Evolutionary conservation across 805 yeast genomes (phyloP).

Genomic region (Lipomyces mesembrius): DNA sequence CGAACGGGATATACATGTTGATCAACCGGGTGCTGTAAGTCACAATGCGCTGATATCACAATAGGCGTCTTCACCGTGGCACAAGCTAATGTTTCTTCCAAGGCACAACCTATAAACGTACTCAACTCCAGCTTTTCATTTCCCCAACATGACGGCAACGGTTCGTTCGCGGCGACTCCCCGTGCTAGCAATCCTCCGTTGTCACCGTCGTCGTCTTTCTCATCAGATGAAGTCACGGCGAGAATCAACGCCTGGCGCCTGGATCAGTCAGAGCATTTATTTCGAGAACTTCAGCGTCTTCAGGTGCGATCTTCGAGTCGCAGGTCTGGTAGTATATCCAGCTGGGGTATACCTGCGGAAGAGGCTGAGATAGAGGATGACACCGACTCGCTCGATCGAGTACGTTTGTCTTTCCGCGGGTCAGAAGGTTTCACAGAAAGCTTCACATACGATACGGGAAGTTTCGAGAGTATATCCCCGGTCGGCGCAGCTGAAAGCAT

Average conservation of each 20-base stretch:
- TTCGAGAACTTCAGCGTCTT: slow-evolving; percentile 42
- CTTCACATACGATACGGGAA: slow-evolving; percentile 1
- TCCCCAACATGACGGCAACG: slow-evolving; percentile 35
- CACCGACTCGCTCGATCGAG: not conserved
- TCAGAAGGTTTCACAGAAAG: not conserved
- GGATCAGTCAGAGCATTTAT: slow-evolving; percentile 46
- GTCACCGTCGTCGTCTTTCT: slow-evolving; percentile 20
- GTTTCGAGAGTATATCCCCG: not conserved
- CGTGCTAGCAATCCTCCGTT: slow-evolving; percentile 7
- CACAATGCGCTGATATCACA: not conserved
- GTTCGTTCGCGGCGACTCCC: slow-evolving; percentile 37
- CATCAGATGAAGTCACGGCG: slow-evolving; percentile 44
- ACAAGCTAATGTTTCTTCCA: slow-evolving; percentile 7
- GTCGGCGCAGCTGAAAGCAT: slow-evolving; percentile 1
- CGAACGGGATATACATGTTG: slow-evolving; percentile 17
- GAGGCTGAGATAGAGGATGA: slow-evolving; percentile 19
- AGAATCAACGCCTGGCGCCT: slow-evolving; percentile 51
- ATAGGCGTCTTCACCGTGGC: not conserved
- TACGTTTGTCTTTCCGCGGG: slow-evolving; percentile 1
- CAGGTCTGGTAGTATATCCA: slow-evolving; percentile 18
- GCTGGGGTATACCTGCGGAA: slow-evolving; percentile 28
- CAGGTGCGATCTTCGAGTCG: slow-evolving; percentile 27
- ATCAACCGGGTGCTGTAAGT: not conserved
- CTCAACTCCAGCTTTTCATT: slow-evolving; percentile 26
- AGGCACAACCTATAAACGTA: slow-evolving; percentile 1